Evolutionary conservation across 306 rosid genomes (phyloP).

Genomic region (Spatholobus suberectus): DNA sequence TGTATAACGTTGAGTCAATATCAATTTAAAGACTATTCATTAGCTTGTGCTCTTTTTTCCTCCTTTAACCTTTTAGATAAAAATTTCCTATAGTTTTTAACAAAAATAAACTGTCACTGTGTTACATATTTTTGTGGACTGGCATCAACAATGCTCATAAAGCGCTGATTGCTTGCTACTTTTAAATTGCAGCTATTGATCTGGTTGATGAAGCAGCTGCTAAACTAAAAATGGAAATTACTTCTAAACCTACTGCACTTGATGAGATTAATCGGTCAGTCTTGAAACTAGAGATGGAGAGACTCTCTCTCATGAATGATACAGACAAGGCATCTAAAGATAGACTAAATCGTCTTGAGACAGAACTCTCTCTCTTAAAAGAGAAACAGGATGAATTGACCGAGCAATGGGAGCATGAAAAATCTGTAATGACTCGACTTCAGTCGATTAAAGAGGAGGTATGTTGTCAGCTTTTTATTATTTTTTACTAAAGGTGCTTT

Average conservation of each 20-base stretch:
- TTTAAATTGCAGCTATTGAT: slow-evolving; percentile 82
- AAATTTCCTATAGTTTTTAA: not conserved
- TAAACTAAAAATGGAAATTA: slow-evolving; percentile 96
- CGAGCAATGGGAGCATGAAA: slow-evolving; percentile 98
- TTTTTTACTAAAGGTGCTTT: not conserved
- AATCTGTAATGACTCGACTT: slow-evolving; percentile 91
- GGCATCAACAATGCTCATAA: slow-evolving; percentile 13
- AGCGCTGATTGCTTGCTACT: slow-evolving; percentile 33
- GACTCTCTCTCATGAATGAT: slow-evolving; percentile 88
- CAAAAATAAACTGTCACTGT: not conserved
- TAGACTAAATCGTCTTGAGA: slow-evolving; percentile 84
- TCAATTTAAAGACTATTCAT: not conserved
- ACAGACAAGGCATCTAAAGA: slow-evolving; percentile 93
- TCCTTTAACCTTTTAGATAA: not conserved
- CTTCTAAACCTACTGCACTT: slow-evolving; percentile 94
- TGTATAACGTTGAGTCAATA: not conserved
- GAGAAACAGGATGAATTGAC: slow-evolving; percentile 80
- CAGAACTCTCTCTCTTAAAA: slow-evolving; percentile 86
- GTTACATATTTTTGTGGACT: not conserved
- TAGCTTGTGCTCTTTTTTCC: not conserved
- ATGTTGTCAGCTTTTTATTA: not conserved
- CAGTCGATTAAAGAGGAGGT: slow-evolving; percentile 99
- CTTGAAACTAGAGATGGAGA: slow-evolving; percentile 96
- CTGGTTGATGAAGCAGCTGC: slow-evolving; percentile 99
- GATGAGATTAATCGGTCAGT: slow-evolving; percentile 98